A percentile compares a stretch with the other conserved stretches of the same genome.
Evolutionary conservation across 805 yeast species (phyloP).

Genomic region (Alloascoidea hylecoeti): DNA sequence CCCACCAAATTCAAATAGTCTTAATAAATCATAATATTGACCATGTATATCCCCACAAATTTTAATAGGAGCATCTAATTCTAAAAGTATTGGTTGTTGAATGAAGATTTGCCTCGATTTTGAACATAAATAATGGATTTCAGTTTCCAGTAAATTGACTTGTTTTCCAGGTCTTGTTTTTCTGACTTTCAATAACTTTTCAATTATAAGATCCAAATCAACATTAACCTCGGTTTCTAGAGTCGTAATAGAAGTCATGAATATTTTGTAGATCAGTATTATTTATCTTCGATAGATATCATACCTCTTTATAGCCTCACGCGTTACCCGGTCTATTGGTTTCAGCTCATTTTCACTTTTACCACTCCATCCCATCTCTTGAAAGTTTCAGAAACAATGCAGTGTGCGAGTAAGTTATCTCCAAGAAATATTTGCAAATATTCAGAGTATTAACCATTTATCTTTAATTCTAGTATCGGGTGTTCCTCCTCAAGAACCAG

Average conservation of each 20-base stretch:
- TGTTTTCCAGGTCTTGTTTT: conserved; percentile 98
- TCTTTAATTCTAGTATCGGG: too few species aligned
- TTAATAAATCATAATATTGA: conserved; percentile 88
- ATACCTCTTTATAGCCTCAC: too few species aligned
- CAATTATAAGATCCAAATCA: conserved; percentile 77
- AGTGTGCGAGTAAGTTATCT: conserved; percentile 15
- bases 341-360: too few species aligned
- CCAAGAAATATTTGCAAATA: conserved; percentile 5
- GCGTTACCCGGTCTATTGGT: too few species aligned
- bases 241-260: too few species aligned
- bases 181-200: conserved; percentile 80
- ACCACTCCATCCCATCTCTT: too few species aligned
- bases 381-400: conserved; percentile 11
- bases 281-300: too few species aligned
- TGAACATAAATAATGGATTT: conserved; percentile 89
- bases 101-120: conserved; percentile 97
- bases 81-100: conserved; percentile 91
- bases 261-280: too few species aligned
- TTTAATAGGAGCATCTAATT: conserved; percentile 94
- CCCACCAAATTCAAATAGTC: conserved; percentile 96
- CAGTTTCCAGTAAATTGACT: conserved; percentile 86
- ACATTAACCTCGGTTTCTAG: conserved; percentile 55
- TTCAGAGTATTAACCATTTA: too few species aligned
- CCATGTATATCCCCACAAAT: conserved; percentile 98
- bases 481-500: conserved; percentile 54